These are phyloP conservation scores for Fusarium sulawesiense DNA, from an alignment of 2,329 filamentous ascomycete species.

Conservation along the genomic window DNA sequence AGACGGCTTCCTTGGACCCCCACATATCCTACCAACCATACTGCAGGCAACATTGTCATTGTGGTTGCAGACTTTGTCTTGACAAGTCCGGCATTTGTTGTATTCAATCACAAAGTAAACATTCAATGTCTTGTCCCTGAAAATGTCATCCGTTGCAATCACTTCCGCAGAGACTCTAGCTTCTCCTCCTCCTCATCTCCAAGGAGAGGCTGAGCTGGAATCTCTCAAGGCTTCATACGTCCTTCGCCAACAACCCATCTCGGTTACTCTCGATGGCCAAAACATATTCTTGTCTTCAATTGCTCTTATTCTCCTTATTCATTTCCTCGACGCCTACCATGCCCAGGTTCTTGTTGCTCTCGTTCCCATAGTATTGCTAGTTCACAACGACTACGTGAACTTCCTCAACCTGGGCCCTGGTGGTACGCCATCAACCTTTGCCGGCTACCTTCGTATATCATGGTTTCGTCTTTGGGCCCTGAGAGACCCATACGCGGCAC, in stretches of 20 bases:
- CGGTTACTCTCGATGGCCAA: constrained; percentile 64
- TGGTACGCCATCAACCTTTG: constrained; percentile 79
- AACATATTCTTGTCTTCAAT: constrained; percentile 60
- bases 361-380: constrained; percentile 60
- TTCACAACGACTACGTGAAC: constrained; percentile 78
- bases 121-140: neutral
- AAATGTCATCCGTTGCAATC: constrained; percentile 46
- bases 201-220: constrained; percentile 39
- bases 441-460: constrained; percentile 79
- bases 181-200: constrained; percentile 36
- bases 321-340: constrained; percentile 60
- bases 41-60: constrained; percentile 33
- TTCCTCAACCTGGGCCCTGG: constrained; percentile 84
- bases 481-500: constrained; percentile 74
- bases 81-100: neutral
- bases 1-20: constrained; percentile 16
- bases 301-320: constrained; percentile 63
- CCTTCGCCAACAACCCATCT: constrained; percentile 60
- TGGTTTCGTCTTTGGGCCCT: constrained; percentile 78
- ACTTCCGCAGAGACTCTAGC: constrained; percentile 45
- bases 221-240: constrained; percentile 36
- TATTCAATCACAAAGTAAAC: neutral
- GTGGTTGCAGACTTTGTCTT: constrained; percentile 24
- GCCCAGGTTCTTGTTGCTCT: constrained; percentile 63
- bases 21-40: constrained; percentile 7